These are phyloP conservation scores for Fusarium albosuccineum DNA, from an alignment of 2,329 filamentous ascomycete species.

Conservation along the genomic window DNA sequence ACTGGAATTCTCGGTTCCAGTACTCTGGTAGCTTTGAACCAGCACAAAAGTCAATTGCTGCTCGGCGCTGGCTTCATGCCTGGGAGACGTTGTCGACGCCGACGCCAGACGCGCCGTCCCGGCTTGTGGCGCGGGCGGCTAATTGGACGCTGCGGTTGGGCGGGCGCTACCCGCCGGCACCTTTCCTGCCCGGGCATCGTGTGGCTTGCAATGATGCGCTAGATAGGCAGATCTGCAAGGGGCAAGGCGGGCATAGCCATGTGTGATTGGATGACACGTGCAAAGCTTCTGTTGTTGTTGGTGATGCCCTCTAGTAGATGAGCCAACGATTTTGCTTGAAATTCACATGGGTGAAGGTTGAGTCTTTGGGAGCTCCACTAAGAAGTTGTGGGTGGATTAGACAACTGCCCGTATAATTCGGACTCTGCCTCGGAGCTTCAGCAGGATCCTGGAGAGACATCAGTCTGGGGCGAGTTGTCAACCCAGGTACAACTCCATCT, in stretches of 20 bases:
- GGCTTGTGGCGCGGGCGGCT: slow-evolving; percentile 18
- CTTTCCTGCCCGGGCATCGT: slow-evolving; percentile 10
- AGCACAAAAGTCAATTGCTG: neutral
- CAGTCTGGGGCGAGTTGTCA: no score
- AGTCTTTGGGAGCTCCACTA: neutral
- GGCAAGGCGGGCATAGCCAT: neutral
- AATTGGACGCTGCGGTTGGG: slow-evolving; percentile 23
- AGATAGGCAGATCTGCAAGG: slow-evolving; percentile 31
- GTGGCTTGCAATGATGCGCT: slow-evolving; percentile 7
- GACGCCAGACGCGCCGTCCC: neutral
- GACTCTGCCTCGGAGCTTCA: no score
- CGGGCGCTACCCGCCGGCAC: slow-evolving; percentile 20
- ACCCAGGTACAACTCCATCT: no score
- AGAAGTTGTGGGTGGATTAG: no score
- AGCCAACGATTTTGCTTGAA: neutral
- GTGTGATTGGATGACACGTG: slow-evolving; percentile 26
- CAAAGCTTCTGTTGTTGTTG: slow-evolving; percentile 5
- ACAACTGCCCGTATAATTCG: no score
- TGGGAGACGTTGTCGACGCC: neutral
- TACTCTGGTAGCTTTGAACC: neutral
- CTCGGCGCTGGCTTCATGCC: no score
- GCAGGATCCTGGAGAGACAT: no score
- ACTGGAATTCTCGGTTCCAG: neutral
- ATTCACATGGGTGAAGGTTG: neutral
- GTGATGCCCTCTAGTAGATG: slow-evolving; percentile 5